Base-by-base conservation (phyloP, 1,139 yeast genomes). In the Scheffersomyces illinoinensis region DNA sequence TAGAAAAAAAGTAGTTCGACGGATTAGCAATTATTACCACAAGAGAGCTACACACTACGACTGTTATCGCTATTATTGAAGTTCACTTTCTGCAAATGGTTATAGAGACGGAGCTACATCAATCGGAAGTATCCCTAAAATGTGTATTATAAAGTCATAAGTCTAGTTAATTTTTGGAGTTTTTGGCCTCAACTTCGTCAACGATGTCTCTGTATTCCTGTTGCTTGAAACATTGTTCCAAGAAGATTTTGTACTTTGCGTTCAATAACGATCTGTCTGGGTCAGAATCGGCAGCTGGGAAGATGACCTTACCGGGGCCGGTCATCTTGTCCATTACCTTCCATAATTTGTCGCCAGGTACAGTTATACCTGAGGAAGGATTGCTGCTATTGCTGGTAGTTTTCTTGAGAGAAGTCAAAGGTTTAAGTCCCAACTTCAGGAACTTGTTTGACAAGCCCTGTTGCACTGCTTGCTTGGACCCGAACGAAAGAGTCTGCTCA, bases 201-300 rank as follows among this genome's bases (percentile, higher is more conserved):
- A 93, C 92, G 75, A 85, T 71, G 33, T 78, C 75, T 72, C 98
- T 84, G 76, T 91, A 95, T 66, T 81, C 85, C 68, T 84, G 88
- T 75, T 95, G 98, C 54, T 89, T 85, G 66, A 79, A 84, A 58
- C 96, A 92, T 84, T 91, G 96, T 69, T 93, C 97, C 63, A 92
- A 79, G 82, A 92, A 93, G 53, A 95, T 85, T 71, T 85, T 83
- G 77, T 92, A 95, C 76, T 95, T 95, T 52, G 88, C 91, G 62
- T 83, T 76, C 70, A 95, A 82, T 62, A 95, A 81, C 67, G 80
- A 81, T 68, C 93, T 81, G 72, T 91, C 97, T 0, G 91, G 87
- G 60, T 84, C 83, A 52, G 75, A 75, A 10, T 70, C 76, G 17
- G 82, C 77, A 43, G 86, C 77, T 7, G 98, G 98, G 62, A 79